Conservation (phyloP, 2,329 filamentous ascomycete genomes). For the Fusarium oligoseptatum region DNA sequence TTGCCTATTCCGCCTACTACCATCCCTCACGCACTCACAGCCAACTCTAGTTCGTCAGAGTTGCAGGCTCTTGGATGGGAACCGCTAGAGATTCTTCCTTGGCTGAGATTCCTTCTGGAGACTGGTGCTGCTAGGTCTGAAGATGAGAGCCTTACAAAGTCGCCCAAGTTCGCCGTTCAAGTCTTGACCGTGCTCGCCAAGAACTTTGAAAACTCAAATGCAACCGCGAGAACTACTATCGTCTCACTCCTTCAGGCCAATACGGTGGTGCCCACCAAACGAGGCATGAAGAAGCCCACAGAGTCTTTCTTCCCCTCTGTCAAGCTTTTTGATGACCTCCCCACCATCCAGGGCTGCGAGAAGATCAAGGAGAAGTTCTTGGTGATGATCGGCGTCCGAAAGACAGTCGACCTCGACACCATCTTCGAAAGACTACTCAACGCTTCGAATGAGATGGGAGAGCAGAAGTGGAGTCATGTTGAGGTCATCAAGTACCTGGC, state of each 20-base stretch:
- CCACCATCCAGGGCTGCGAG: slow-evolving; percentile 80
- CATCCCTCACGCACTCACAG: slow-evolving; percentile 87
- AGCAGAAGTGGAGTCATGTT: slow-evolving; percentile 87
- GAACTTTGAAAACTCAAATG: slow-evolving; percentile 86
- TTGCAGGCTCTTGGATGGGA: slow-evolving; percentile 88
- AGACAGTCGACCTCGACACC: slow-evolving; percentile 93
- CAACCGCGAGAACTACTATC: slow-evolving; percentile 74
- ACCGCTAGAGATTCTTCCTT: slow-evolving; percentile 85
- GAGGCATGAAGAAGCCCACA: slow-evolving; percentile 86
- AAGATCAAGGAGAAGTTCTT: slow-evolving; percentile 93
- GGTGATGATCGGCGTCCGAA: slow-evolving; percentile 85
- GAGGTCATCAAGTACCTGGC: slow-evolving; percentile 95
- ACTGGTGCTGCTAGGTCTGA: slow-evolving; percentile 70
- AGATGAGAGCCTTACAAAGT: slow-evolving; percentile 78
- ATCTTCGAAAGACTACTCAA: slow-evolving; percentile 90
- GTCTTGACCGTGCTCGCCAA: slow-evolving; percentile 87
- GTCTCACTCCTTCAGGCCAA: slow-evolving; percentile 73
- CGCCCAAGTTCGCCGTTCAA: slow-evolving; percentile 79
- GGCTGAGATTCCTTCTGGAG: slow-evolving; percentile 85
- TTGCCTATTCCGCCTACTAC: slow-evolving; percentile 85
- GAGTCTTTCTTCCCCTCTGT: slow-evolving; percentile 96
- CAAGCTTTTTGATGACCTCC: slow-evolving; percentile 93
- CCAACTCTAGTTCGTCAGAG: slow-evolving; percentile 73
- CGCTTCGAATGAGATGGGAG: slow-evolving; percentile 64
- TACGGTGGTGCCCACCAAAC: slow-evolving; percentile 88